Base-by-base conservation (phyloP, 495 filamentous ascomycete species). In the Paragyromitra xinjiangensis region DNA sequence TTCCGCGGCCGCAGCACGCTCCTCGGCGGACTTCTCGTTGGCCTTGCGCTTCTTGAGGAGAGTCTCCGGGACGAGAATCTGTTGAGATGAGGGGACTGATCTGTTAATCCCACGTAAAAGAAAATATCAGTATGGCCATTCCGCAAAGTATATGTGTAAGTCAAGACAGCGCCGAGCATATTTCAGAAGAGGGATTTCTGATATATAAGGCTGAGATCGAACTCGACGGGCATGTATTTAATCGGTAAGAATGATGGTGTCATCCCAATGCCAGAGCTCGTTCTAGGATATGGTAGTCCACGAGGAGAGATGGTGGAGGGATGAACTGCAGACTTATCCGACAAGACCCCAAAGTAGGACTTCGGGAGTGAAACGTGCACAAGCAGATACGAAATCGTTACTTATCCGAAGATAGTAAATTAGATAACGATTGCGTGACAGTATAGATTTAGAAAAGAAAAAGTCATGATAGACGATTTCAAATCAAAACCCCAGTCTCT, bases 21-120 rank as follows among this genome's bases (percentile, higher is more conserved):
- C 92, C 86, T 95, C 95, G 83, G 93, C 91, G 83, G 93, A 92
- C 90, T 97, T 97, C 90, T 99, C 95, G 88, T 97, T 95, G 85
- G 89, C 92, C 93, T 98, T 99, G 89, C 95, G 94, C 92, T 99
- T 99, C 92, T 98, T 99, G 83, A 98, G 91, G 84, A 98, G 92
- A 81, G 94, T 98, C 91, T 97, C 94, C 71, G 94, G 94, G 83
- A 97, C 94, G 81, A 98, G 91, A 85, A 98, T 90, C 84, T 97
- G 91, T 85, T 97, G 92, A 86, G 92, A 83, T 84, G 94, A 95
- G 58, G 95, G 92, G 81, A 95, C 91, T 86, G 89, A 88, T 85
- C 93, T 96, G 86, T 85, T 83, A 73, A 83, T 79, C 73, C 79
- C 74, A 73, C 19, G 69, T 29, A 75, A 75, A 77, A 80, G 77